Evolutionary conservation across 805 yeast genomes (phyloP), one percentile per base, ranked within the genome.

Genomic region (Candida railenensis): DNA sequence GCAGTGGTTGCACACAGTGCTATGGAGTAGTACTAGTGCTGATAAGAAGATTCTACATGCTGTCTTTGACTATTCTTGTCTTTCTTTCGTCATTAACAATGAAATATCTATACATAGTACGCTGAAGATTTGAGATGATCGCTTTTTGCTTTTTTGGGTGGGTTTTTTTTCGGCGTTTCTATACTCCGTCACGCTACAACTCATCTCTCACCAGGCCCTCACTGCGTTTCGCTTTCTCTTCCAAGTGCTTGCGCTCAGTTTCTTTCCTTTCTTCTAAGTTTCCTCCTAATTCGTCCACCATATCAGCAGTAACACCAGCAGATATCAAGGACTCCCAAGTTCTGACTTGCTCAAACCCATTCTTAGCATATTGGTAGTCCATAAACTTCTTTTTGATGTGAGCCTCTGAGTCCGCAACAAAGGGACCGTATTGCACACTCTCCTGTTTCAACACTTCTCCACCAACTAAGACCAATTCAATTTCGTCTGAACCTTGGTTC

Each of bases 371-470:
- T 65, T 85, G 92, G 62, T 85, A 91, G 61, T 87, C 90, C 63
- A 67, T 56, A 56, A 87, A 83, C 0, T 89, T 94, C 55, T 85
- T 66, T 53, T 80, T 75, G 48, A 90, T 83, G 51, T 79, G 80
- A 43, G 81, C 85, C 45, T 75, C 74, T 18, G 85, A 67, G 7
- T 87, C 79, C 50, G 87, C 92, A 15, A 90, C 97, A 60, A 90
- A 91, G 12, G 97, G 96, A n/a, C 97, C 97, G 60, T 89, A 85
- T 61, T 90, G 96, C 28, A 88, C 85, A 45, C 86, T 74, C 16
- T 81, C 79, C 68, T 89, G 96, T 54, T 87, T 78, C 46, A 88
- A 68, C 18, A 78, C 77, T 61, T 86, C 65, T 47, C 96, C 96
- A 25, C 89, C 94, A 50, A 89, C 71, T n/a, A 89, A 52, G 3